phyloP scores from a whole-genome alignment of 495 filamentous ascomycete genomes.

The Podospora conica region DNA sequence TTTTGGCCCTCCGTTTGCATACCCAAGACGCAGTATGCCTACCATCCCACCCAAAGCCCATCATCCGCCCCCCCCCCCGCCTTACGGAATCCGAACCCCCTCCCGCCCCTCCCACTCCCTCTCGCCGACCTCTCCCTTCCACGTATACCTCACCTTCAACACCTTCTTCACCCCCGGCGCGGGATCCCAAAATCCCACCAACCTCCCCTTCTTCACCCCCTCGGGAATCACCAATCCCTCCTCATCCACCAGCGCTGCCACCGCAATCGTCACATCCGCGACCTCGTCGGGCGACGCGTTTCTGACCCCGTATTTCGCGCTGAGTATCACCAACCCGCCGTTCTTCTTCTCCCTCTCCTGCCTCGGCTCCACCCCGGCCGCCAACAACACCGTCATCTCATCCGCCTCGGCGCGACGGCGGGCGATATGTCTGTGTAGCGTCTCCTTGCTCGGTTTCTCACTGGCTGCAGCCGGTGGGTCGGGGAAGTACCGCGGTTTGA shows the following conservation, averaged over 20 bases:
- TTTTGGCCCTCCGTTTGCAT: too few species aligned
- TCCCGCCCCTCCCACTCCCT: slow-evolving; percentile 42
- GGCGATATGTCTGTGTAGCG: slow-evolving; percentile 38
- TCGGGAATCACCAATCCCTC: slow-evolving; percentile 16
- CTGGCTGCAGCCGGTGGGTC: slow-evolving; percentile 25
- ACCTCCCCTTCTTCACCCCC: slow-evolving; percentile 37
- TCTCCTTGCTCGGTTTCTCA: slow-evolving; percentile 29
- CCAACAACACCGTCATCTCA: slow-evolving; percentile 49
- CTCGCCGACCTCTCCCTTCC: slow-evolving; percentile 42
- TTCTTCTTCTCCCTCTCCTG: slow-evolving; percentile 36
- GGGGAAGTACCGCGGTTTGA: slow-evolving; percentile 17
- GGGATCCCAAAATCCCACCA: slow-evolving; percentile 54
- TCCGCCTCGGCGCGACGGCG: slow-evolving; percentile 43
- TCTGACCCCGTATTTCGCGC: slow-evolving; percentile 29
- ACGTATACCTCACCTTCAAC: slow-evolving; percentile 49
- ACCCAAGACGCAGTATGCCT: too few species aligned
- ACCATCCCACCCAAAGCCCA: too few species aligned
- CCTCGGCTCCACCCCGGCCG: slow-evolving; percentile 41
- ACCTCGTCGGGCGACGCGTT: slow-evolving; percentile 28
- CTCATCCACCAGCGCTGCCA: slow-evolving; percentile 26
- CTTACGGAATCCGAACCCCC: slow-evolving; percentile 35
- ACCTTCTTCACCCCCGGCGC: slow-evolving; percentile 47
- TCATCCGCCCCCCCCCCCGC: not conserved
- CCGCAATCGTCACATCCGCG: slow-evolving; percentile 30
- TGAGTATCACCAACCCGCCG: slow-evolving; percentile 28